Conservation (phyloP, 2,329 filamentous ascomycete genomes). For the Colletotrichum costaricense region DNA sequence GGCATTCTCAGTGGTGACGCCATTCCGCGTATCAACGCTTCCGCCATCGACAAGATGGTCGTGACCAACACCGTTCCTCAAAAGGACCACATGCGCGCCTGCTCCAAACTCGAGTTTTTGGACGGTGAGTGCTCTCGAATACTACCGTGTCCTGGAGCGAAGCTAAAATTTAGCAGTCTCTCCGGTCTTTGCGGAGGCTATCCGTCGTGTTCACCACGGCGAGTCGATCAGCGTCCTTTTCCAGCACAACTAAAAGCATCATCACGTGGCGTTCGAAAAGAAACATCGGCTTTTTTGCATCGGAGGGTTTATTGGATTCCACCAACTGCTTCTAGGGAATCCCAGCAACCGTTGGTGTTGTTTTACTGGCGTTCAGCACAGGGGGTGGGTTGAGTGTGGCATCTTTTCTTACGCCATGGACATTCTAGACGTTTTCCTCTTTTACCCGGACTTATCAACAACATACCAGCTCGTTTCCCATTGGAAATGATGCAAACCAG, state of each 20-base stretch:
- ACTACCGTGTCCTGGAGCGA: not conserved
- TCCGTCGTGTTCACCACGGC: conserved; percentile 94
- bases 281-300: conserved; percentile 35
- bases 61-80: conserved; percentile 97
- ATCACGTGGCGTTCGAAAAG: conserved; percentile 34
- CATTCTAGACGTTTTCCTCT: conserved; percentile 30
- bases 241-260: conserved; percentile 38
- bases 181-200: conserved; percentile 93
- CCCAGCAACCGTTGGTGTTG: conserved; percentile 26
- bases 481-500: conserved; percentile 10
- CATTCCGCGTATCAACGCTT: conserved; percentile 93
- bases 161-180: conserved; percentile 60
- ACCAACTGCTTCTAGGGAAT: conserved; percentile 21
- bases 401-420: conserved; percentile 22
- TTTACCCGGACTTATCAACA: conserved; percentile 10
- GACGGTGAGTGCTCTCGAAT: conserved; percentile 60
- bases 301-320: conserved; percentile 36
- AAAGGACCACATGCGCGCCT: conserved; percentile 78
- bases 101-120: conserved; percentile 90
- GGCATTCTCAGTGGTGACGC: conserved; percentile 96
- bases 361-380: conserved; percentile 34
- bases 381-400: conserved; percentile 28
- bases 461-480: conserved; percentile 27
- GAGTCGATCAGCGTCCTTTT: conserved; percentile 98
- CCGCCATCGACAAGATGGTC: conserved; percentile 90